phyloP scores from a whole-genome alignment of 2,329 filamentous ascomycete genomes.

The Aspergillus niger region DNA sequence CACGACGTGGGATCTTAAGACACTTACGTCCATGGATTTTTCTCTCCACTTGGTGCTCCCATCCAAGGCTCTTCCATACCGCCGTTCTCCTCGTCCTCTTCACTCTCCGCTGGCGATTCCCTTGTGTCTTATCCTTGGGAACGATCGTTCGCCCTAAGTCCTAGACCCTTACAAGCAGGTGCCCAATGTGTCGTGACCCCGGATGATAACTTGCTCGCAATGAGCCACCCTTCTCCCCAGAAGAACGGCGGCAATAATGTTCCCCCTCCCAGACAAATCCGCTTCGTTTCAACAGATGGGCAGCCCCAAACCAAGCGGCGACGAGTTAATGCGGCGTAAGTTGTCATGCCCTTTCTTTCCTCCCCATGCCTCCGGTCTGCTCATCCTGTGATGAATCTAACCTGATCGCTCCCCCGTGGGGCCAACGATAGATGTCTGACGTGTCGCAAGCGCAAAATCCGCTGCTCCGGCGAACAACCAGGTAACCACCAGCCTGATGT shows the following conservation, averaged over 20 bases:
- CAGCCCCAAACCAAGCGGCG: constrained; percentile 77
- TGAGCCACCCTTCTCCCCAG: constrained; percentile 42
- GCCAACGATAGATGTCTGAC: constrained; percentile 61
- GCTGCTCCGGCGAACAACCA: constrained; percentile 73
- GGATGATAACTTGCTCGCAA: constrained; percentile 40
- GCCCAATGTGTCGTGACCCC: constrained; percentile 39
- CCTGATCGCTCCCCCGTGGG: background rate
- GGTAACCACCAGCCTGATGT: constrained; percentile 29
- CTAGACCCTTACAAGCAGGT: constrained; percentile 8
- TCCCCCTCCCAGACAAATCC: constrained; percentile 54
- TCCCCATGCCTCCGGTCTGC: background rate
- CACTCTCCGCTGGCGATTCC: constrained; percentile 14
- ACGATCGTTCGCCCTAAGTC: constrained; percentile 17
- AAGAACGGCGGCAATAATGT: constrained; percentile 38
- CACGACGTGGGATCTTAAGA: constrained; percentile 18
- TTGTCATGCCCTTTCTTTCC: constrained; percentile 3
- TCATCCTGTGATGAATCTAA: constrained; percentile 14
- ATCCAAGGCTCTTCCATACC: constrained; percentile 19
- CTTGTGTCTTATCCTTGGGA: constrained; percentile 11
- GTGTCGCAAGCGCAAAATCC: constrained; percentile 74
- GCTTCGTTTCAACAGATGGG: constrained; percentile 80
- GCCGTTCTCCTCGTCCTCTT: constrained; percentile 15
- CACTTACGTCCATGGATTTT: constrained; percentile 26
- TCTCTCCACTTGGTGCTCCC: constrained; percentile 18
- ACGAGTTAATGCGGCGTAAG: constrained; percentile 76